phyloP scores from a whole-genome alignment of 176 grass and related monocot species.

The Phragmites australis region DNA sequence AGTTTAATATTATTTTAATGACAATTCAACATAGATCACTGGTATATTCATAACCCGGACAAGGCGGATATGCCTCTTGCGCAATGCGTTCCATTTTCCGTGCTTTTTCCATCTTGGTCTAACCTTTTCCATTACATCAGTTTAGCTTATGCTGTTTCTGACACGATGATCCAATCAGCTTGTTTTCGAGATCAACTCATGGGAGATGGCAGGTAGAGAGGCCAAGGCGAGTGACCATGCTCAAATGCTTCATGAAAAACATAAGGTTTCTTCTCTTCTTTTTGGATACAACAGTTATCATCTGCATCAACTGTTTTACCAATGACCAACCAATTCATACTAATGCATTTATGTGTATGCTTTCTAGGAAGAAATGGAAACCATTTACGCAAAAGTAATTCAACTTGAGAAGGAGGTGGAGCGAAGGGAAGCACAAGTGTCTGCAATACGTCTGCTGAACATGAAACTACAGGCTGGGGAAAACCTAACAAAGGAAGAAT shows the following conservation, averaged over 20 bases:
- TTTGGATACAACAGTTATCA: neutral
- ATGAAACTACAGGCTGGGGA: constrained; percentile 29
- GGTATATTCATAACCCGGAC: neutral
- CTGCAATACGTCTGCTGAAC: neutral
- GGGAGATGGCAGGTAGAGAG: neutral
- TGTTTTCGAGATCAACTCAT: neutral
- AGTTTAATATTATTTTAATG: neutral
- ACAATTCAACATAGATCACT: neutral
- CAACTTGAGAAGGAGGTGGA: constrained; percentile 38
- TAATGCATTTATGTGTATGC: neutral
- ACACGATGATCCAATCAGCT: neutral
- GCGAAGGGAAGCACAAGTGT: neutral
- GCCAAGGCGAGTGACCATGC: neutral
- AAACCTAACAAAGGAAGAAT: constrained; percentile 2
- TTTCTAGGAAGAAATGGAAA: constrained; percentile 37
- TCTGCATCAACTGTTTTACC: neutral
- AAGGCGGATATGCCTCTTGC: too few relatives aligned
- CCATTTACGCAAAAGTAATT: constrained; percentile 1
- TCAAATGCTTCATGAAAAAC: constrained; percentile 25
- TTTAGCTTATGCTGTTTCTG: neutral
- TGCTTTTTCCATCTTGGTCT: neutral
- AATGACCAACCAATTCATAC: neutral
- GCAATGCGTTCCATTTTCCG: neutral
- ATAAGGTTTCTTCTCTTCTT: constrained; percentile 30
- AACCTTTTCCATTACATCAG: neutral